Percentiles rank a stretch among this genome's conserved stretches.
phyloP scores from a whole-genome alignment of 176 grass and related monocot genomes.

The Panicum miliaceum region DNA sequence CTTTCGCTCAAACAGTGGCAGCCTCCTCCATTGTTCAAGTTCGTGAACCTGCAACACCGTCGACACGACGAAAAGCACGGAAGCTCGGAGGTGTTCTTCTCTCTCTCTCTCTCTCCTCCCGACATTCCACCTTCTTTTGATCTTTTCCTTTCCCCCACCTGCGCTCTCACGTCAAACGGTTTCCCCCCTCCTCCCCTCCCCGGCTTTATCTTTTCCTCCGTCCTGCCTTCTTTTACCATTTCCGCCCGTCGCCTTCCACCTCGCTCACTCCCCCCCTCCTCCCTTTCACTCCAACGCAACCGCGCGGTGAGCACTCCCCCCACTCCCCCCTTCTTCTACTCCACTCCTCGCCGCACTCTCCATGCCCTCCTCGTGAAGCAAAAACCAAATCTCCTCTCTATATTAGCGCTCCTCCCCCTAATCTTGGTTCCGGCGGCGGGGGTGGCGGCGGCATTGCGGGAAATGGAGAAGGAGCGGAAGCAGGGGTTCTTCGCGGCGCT shows the following conservation, averaged over 20 bases:
- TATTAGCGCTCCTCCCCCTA: neutral
- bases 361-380: conserved; percentile 50
- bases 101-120: conserved; percentile 3
- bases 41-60: neutral
- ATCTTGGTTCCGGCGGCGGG: neutral
- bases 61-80: conserved; percentile 3
- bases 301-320: neutral
- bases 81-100: neutral
- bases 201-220: conserved; percentile 56
- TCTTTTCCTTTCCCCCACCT: conserved; percentile 45
- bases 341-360: conserved; percentile 45
- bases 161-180: conserved; percentile 59
- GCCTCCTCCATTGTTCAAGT: neutral
- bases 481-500: conserved; percentile 75
- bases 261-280: conserved; percentile 4
- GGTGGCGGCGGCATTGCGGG: conserved; percentile 14
- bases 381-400: neutral
- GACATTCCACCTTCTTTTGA: conserved; percentile 49
- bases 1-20: neutral
- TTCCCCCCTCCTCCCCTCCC: neutral
- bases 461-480: conserved; percentile 90
- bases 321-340: conserved; percentile 43
- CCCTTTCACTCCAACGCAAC: conserved; percentile 19
- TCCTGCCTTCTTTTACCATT: conserved; percentile 25
- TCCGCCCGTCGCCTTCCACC: conserved; percentile 42